Conservation (phyloP, 768 basidiomycete genomes). For the Tephrocybe rancida region DNA sequence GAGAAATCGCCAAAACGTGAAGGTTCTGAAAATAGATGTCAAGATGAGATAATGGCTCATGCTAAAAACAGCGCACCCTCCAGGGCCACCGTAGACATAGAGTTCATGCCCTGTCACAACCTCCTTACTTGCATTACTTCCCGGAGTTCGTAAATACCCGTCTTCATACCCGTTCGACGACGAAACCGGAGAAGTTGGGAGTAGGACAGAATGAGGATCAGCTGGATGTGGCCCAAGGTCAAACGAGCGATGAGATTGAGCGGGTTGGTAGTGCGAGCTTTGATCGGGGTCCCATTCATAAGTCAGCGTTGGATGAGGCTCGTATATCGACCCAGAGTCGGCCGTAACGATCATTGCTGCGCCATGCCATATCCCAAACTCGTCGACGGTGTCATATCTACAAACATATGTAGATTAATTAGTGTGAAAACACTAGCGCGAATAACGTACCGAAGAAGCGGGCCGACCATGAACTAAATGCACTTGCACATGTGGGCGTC, state of each 20-base stretch:
- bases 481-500: background rate
- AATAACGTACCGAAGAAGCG: conserved; percentile 57
- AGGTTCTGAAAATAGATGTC: conserved; percentile 52
- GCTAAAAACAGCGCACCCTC: conserved; percentile 43
- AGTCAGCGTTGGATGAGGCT: conserved; percentile 68
- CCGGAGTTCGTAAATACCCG: conserved; percentile 17
- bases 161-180: conserved; percentile 18
- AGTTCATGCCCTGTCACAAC: conserved; percentile 66
- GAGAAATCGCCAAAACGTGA: conserved; percentile 93
- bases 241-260: conserved; percentile 36
- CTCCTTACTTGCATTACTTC: conserved; percentile 39
- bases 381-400: conserved; percentile 86
- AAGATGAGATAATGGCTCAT: conserved; percentile 4
- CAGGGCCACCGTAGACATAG: conserved; percentile 63
- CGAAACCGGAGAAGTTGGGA: conserved; percentile 25
- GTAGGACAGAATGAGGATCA: conserved; percentile 61
- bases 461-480: conserved; percentile 86
- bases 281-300: conserved; percentile 75
- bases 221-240: conserved; percentile 76
- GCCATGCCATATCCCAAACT: conserved; percentile 82
- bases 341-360: conserved; percentile 88
- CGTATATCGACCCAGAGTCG: conserved; percentile 78
- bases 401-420: conserved; percentile 1
- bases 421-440: background rate
- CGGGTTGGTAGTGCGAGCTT: conserved; percentile 11